Base-by-base conservation (phyloP, 768 basidiomycete genomes). In the Clathrus columnatus region DNA sequence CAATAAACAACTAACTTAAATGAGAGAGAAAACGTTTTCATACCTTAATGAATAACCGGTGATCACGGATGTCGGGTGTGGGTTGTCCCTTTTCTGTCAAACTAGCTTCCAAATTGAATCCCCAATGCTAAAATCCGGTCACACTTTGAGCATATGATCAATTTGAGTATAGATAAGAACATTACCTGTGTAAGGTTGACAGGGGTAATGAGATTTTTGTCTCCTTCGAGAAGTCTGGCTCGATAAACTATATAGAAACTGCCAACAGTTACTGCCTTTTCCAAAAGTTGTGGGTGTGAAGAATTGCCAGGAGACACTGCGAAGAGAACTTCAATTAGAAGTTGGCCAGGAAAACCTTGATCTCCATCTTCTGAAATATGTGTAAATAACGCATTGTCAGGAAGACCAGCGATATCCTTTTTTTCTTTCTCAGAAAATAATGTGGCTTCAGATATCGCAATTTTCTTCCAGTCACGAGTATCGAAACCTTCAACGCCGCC, bases 81-180 rank as follows among this genome's bases (percentile, higher is more conserved):
- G 77, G 74, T 2, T 67, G 61, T 5, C 69, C 73, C 21, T 55
- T 55, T 6, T 68, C 64, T 41, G 71, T 63, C 42, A 84, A 69
- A 61, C 84, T 87, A 1, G 83, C 85, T 29, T 86, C 83, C 10
- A 88, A 76, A 63, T 89, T 88, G 72, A 87, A 88, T 26, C 86
- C 87, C 85, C 85, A 88, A 65, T 88, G 86, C 84, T 88, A 56
- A 48, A 27, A 32, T 28, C 10, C 26, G 46, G 53, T 44, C 57
- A 43, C 36, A n/a, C 54, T 46, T 20, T 26, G 16, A 47, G n/a
- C 16, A 58, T 29, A 54, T 57, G n/a, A 44, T 26, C 28, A 45
- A 54, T 48, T 30, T 21, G 11, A 17, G 5, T n/a, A 7, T 18
- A 23, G 14, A 20, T 27, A 54, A 52, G 24, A 24, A 2, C 57